phyloP scores from a whole-genome alignment of 345 rosid species.

The Alliaria petiolata region DNA sequence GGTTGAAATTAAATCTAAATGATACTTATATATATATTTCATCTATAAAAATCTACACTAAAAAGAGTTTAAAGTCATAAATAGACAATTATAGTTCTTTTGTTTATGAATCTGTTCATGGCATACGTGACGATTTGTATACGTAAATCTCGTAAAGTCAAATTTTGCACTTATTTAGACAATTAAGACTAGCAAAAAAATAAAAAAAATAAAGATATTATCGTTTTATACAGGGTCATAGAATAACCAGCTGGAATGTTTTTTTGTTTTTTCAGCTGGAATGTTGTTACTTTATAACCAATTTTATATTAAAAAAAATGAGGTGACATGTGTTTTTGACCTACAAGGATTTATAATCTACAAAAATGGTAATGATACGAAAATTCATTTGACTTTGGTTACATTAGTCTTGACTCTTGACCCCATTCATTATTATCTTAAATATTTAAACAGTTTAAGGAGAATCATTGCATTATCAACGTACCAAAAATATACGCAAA shows the following conservation, averaged over 20 bases:
- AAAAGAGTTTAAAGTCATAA: background rate
- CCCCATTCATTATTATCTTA: slow-evolving; percentile 14
- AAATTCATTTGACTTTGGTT: slow-evolving; percentile 21
- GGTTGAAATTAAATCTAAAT: background rate
- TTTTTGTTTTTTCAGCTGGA: too few species aligned
- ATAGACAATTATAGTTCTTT: background rate
- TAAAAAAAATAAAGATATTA: background rate
- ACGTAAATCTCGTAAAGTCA: background rate
- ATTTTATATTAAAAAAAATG: background rate
- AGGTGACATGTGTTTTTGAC: slow-evolving; percentile 28
- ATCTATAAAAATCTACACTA: background rate
- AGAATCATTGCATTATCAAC: slow-evolving; percentile 20
- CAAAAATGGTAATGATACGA: slow-evolving; percentile 19
- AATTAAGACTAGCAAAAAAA: background rate
- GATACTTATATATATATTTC: too few species aligned
- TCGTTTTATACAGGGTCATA: too few species aligned
- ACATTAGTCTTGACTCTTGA: slow-evolving; percentile 20
- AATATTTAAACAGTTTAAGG: background rate
- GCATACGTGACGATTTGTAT: background rate
- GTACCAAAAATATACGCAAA: slow-evolving; percentile 17
- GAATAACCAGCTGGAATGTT: slow-evolving; percentile 28
- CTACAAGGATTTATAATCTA: slow-evolving; percentile 2
- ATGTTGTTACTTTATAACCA: slow-evolving; percentile 13
- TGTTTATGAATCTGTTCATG: background rate
- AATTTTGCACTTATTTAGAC: background rate